phyloP scores from a whole-genome alignment of 2,329 filamentous ascomycete species.

The Fusarium sp. region DNA sequence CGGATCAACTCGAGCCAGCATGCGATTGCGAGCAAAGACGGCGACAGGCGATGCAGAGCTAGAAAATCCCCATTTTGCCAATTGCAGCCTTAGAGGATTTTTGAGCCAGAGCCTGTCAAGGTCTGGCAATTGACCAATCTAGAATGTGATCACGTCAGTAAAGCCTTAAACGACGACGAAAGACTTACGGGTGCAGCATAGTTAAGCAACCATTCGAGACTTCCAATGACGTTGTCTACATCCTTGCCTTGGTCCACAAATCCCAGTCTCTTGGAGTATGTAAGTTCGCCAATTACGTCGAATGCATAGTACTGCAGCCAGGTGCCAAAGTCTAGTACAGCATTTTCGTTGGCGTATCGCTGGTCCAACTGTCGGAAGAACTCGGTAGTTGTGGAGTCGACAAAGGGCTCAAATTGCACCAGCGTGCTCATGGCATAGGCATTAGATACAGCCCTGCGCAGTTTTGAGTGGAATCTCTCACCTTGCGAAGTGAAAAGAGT shows the following conservation, averaged over 20 bases:
- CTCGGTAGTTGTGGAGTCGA: not conserved
- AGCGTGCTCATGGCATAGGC: constrained; percentile 14
- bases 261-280: constrained; percentile 26
- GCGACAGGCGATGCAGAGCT: constrained; percentile 7
- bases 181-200: constrained; percentile 21
- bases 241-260: constrained; percentile 34
- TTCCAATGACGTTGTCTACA: constrained; percentile 30
- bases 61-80: constrained; percentile 3
- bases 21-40: not conserved
- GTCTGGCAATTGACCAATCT: constrained; percentile 16
- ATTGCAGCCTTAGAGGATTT: constrained; percentile 1
- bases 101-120: constrained; percentile 11
- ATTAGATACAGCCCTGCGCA: not conserved
- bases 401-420: constrained; percentile 12
- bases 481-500: constrained; percentile 17
- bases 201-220: constrained; percentile 35
- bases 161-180: too few species aligned
- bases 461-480: constrained; percentile 6
- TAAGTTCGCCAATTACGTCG: constrained; percentile 6
- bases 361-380: constrained; percentile 5
- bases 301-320: not conserved
- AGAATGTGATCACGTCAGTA: not conserved
- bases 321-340: not conserved
- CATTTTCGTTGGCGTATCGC: not conserved
- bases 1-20: not conserved